Evolutionary conservation across 2,329 filamentous ascomycete species (phyloP), one percentile per base, ranked within the genome.

Genomic region (Ciborinia camelliae): DNA sequence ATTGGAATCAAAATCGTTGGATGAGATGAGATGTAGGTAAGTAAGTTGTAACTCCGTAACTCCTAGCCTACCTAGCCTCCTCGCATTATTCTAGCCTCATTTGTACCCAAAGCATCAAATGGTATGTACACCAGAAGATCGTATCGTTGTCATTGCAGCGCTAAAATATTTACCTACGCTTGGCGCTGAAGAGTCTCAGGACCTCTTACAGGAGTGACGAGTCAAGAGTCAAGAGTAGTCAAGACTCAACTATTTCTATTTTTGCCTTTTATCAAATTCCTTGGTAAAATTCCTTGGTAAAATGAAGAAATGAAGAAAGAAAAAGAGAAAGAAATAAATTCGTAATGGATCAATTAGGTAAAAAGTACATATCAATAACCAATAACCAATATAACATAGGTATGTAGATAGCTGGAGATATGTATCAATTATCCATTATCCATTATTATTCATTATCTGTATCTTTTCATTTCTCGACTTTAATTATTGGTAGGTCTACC

Each of bases 1-100:
- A n/a, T n/a, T n/a, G n/a, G n/a, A n/a, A n/a, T n/a, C n/a, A n/a
- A 58, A 45, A 58, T 58, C 20, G 20, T 45, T 58, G 54, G 54
- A 58, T 26, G 15, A 26, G 30, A 47, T 26, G 41, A 20, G 5
- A 45, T 39, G 18, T 18, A 43, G 15, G 37, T n/a, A n/a, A n/a
- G n/a, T n/a, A 55, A 41, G n/a, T 37, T 41, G 37, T 30, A 57
- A 30, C 26, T 43, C 53, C 37, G 20, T 14, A 55, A 20, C 8
- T 20, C 52, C 14, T 28, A n/a, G 10, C 18, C 37, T 15, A 18
- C 50, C 50, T 28, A 35, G 20, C 5, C 1, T 18, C 18, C 9
- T 26, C 30, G n/a, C n/a, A n/a, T n/a, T n/a, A n/a, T n/a, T 20
- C 14, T 43, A 57, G 26, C 53, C 39, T 30, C 18, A 57, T 43